Base-by-base conservation (phyloP, 768 basidiomycete genomes). In the Auricularia sp. region DNA sequence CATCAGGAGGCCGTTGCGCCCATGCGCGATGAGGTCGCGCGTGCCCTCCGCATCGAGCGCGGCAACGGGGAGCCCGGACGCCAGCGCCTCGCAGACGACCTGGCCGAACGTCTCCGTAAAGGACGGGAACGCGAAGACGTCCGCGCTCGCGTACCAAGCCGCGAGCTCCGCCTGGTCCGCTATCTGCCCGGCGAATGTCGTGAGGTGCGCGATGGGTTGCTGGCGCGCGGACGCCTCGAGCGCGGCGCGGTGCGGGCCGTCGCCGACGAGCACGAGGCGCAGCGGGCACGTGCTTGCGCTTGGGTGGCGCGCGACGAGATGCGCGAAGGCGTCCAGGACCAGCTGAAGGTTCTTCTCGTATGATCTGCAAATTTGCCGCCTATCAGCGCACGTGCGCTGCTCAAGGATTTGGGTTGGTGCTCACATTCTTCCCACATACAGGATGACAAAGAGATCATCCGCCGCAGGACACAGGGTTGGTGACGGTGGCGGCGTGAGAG, bases 341-440 rank as follows among this genome's bases (percentile, higher is more conserved):
- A 80, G 71, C 14, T 74, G 72, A 1, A 80, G 73, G 69, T 80
- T 80, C 70, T 80, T 80, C 70, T 80, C 79, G 75, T 75, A 78
- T 11, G 73, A 76, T 21, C 74, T 74, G 39, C 39, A 42, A 42
- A 45, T 16, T 39, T 18, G 21, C 14, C 18, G 47, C 11, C 0
- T 11, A 21, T 51, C 10, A 51, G 47, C 47, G 47, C 8, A 62
- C 35, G 24, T 8, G 54, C 14, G 64, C 54, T 51, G 51, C 6
- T 35, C 62, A 39, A 42, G 13, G 2, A 70, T 42, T 42, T 14
- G 3, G 13, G 39, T 14, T 8, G 39, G 39, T 4, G 7, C 72
- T 69, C 62, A 72, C 73, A 80, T 70, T 54, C 77, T 66, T 3
- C 77, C 76, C 24, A 76, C 75, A 67, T 75, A 78, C 5, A 78